Evolutionary conservation across 2,329 filamentous ascomycete species (phyloP), one percentile per base, ranked within the genome.

Genomic region (Colletotrichum godetiae): DNA sequence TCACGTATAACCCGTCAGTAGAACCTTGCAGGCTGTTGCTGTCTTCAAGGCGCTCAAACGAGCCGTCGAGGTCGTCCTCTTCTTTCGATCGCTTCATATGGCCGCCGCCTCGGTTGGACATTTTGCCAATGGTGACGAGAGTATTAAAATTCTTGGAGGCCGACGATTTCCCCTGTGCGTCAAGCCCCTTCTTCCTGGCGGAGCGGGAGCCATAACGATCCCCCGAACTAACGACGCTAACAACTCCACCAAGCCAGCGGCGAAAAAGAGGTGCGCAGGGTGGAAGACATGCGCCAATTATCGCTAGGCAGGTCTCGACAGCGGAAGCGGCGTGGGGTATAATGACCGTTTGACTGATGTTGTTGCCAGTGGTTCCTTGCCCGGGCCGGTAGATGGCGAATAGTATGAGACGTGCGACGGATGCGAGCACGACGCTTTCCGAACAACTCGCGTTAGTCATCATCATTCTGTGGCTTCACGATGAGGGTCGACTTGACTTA

Each of bases 321-420:
- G 42, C 61, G 49, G 42, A 53, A 0, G 46, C 61, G 19, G 61
- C 37, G 31, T 53, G 61, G 10, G 27, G 61, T 29, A 64, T 64
- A 46, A 64, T 64, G 10, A 64, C 61, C 12, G 61, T 64, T 46
- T 64, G 61, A 27, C 61, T 64, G 29, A 64, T 64, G 27, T 64
- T 64, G 46, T 64, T 53, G n/a, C 61, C 61, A 15, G 24, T 64
- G 27, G 46, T 29, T 11, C 53, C 55, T 33, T 31, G 22, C 27
- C 62, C 62, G 7, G 62, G 49, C 31, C 62, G 52, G 29, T 65
- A 24, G 62, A 65, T 49, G 62, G 46, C 22, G 27, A 57, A 57
- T 8, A 57, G 27, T 0, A 57, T 29, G 27, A 57, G 55, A 31
- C 55, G 55, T 24, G 27, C 27, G 8, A 65, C 35, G n/a, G 62